A percentile compares a stretch with the other conserved stretches of the same genome.
phyloP scores from a whole-genome alignment of 306 rosid species.

The Corylus americana region DNA sequence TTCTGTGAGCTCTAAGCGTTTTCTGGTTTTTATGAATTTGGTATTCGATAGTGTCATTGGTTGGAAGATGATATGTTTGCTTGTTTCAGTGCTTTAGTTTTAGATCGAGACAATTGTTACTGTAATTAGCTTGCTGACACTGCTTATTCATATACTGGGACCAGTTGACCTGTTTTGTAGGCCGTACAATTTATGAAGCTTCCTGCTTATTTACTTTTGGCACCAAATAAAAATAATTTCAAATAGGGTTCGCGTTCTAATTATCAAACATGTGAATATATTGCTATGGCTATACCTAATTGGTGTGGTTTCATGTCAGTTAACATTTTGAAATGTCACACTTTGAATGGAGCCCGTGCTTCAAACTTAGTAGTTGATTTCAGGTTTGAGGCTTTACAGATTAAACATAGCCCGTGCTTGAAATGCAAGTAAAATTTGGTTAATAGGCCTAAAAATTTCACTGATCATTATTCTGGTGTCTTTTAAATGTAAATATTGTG shows the following conservation, averaged over 20 bases:
- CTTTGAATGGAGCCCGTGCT: not conserved
- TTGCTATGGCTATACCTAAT: not conserved
- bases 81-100: not conserved
- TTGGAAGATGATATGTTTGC: not conserved
- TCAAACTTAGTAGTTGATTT: not conserved
- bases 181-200: not conserved
- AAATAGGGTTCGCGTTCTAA: not conserved
- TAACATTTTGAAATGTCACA: not conserved
- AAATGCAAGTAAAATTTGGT: not conserved
- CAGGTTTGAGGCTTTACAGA: not conserved
- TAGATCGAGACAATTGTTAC: not conserved
- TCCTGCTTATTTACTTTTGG: not conserved
- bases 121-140: not conserved
- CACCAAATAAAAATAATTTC: not conserved
- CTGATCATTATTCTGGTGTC: not conserved
- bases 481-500: not conserved
- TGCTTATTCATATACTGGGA: not conserved
- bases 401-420: not conserved
- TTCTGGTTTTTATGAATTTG: not conserved
- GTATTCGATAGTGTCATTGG: not conserved
- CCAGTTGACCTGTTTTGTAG: not conserved
- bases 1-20: too few relatives aligned
- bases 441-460: not conserved
- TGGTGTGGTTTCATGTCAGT: not conserved
- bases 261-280: not conserved